Base-by-base conservation (phyloP, 768 basidiomycete species). In the Lactifluus rugatus region DNA sequence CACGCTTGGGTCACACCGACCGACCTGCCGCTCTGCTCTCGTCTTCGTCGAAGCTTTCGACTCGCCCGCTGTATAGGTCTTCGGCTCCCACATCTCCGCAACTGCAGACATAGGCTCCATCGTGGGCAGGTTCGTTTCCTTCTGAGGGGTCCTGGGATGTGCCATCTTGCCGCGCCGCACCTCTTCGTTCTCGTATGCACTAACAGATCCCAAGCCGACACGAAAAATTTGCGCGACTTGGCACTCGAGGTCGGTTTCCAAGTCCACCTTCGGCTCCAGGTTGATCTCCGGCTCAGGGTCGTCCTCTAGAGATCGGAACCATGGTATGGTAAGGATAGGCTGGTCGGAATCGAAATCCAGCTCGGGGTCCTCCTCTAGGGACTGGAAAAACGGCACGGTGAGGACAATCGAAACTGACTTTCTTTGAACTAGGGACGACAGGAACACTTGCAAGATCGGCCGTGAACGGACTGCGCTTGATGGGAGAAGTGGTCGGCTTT, bases 81-180 rank as follows among this genome's bases (percentile, higher is more conserved):
- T 34, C 6, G 58, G 53, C 31, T 46, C 34, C 41, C 17, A 45
- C 53, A 26, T 49, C 44, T 39, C 58, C 25, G 50, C 58, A 23
- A 45, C 14, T 3, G 42, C 58, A 3, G 58, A 55, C 53, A 60
- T 55, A 14, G 53, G 36, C 48, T 55, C 58, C 47, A 39, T 3
- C 7, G 34, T 41, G 11, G 41, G 16, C 5, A 25, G 26, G 42
- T 37, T 17, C 2, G 26, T 55, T 16, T 9, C 26, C n/a, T 28
- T 48, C 0, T 53, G 53, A 19, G 48, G 49, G 21, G 13, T 6
- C 10, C 8, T 28, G 21, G 53, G 53, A 14, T 48, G 16, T 10
- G 42, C 25, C 13, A 55, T 25, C 48, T 45, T 48, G 17, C 42
- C 48, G 21, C 10, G 26, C 6, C 21, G 42, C 26, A 55, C 34